Percentiles rank a stretch among this genome's conserved stretches.
These are phyloP conservation scores for Monoraphidium neglectum DNA, from an alignment of 139 green algal species.

Conservation along the genomic window DNA sequence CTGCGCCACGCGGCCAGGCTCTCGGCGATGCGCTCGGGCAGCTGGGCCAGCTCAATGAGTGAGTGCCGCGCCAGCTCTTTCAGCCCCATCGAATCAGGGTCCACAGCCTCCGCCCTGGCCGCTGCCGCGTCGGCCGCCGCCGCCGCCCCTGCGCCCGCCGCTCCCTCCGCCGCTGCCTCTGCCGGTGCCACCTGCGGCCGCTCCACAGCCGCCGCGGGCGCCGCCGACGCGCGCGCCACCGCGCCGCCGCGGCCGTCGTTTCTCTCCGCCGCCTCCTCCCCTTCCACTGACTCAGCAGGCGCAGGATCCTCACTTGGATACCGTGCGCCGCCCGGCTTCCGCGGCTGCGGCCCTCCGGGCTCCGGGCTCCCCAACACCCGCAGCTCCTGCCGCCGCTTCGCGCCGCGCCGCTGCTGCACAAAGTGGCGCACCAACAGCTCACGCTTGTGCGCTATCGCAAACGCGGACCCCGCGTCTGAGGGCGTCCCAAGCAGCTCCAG, in stretches of 20 bases:
- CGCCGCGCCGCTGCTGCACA: conserved; percentile 12
- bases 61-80: conserved; percentile 14
- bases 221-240: neutral
- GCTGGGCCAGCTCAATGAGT: conserved; percentile 16
- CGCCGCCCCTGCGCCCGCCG: neutral
- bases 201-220: too few relatives aligned
- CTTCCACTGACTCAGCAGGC: conserved; percentile 3
- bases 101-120: too few relatives aligned
- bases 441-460: conserved; percentile 27
- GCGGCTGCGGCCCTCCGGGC: neutral
- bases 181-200: neutral
- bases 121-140: too few relatives aligned
- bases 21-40: conserved; percentile 30
- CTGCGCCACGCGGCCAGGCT: neutral
- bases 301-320: neutral
- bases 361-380: too few relatives aligned
- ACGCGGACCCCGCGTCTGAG: conserved; percentile 11
- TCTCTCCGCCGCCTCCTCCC: neutral
- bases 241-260: neutral
- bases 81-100: neutral
- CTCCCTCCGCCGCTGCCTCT: neutral
- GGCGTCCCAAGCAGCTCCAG: conserved; percentile 12
- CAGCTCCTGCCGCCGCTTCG: too few relatives aligned
- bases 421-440: conserved; percentile 25
- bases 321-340: neutral